phyloP scores from a whole-genome alignment of 164 flowering plant genomes.

The grape (Vitis vinifera) region DNA sequence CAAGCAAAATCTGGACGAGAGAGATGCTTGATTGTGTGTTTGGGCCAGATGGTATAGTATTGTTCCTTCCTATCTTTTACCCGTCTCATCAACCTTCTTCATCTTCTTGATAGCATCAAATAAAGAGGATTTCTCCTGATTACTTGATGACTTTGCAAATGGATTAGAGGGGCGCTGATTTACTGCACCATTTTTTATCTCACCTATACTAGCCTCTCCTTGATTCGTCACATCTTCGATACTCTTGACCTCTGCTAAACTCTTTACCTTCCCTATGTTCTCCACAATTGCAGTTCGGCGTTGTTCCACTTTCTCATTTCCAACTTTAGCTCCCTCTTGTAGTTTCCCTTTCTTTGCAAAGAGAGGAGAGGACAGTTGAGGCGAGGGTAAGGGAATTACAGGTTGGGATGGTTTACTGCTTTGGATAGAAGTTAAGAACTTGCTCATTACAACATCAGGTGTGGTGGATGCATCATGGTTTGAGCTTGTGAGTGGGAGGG shows the following conservation, averaged over 20 bases:
- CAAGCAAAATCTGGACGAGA: no score
- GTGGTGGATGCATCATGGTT: conserved; percentile 7
- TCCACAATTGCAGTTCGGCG: conserved; percentile 15
- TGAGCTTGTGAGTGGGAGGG: conserved; percentile 4
- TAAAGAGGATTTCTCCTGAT: conserved; percentile 49
- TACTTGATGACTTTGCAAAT: conserved; percentile 55
- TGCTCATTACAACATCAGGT: conserved; percentile 15
- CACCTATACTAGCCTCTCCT: conserved; percentile 12
- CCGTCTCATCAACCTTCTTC: conserved; percentile 19
- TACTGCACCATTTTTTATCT: conserved; percentile 13
- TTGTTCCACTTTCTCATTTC: conserved; percentile 23
- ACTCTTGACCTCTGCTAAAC: conserved; percentile 1
- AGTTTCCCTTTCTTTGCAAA: conserved; percentile 46
- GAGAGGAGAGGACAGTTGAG: conserved; percentile 38
- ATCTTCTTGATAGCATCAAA: conserved; percentile 66
- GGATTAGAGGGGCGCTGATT: conserved; percentile 49
- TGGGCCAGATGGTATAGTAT: no score
- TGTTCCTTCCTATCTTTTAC: no score
- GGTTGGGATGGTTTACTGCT: conserved; percentile 29
- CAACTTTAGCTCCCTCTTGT: conserved; percentile 27
- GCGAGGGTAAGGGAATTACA: conserved; percentile 24
- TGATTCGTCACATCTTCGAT: conserved; percentile 5
- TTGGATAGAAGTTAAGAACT: conserved; percentile 18
- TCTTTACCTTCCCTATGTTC: conserved; percentile 16
- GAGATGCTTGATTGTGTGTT: no score